Base-by-base conservation (phyloP, 148 eudicot genomes). In the Nepenthes mirabilis region DNA sequence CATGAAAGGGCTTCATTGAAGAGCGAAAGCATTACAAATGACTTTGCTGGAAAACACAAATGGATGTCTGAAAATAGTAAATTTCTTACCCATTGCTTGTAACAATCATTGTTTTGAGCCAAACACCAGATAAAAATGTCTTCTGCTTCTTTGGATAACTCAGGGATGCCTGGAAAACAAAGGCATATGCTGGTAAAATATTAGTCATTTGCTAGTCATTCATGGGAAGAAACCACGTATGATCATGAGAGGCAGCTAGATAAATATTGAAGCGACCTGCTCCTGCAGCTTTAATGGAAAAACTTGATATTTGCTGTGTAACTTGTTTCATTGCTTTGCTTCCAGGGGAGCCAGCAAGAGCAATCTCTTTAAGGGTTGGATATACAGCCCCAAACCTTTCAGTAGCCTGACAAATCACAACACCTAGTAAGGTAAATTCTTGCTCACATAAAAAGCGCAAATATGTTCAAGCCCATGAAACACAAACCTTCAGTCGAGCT, bases 251-350 rank as follows among this genome's bases (percentile, higher is more conserved):
- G 47, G 36, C 48, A 58, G 9, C 47, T 23, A 55, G 51, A 47
- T 58, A 48, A 6, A 36, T 56, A 45, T 45, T 14, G 47, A 8
- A 64, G 40, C 63, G 76, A 88, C 96, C 84, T 77, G 83, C 96
- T 64, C 85, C 91, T 47, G 83, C 86, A 61, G 86, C 86, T 72
- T 74, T 66, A 61, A 83, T 64, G 8, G 83, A 69, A 77, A 74
- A 62, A 47, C 82, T 78, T 60, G 79, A 60, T 49, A 79, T 81
- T 69, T 85, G 91, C 64, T 75, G 83, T 11, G 83, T 61, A 59
- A 85, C 79, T 69, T 85, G 96, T 65, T 85, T 88, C 91, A 85
- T 80, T 53, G 89, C 89, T 66, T 83, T 88, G 80, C 91, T 88
- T 77, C 89, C 88, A 52, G 91, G 72, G 33, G 75, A 72, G 36